Percentiles rank a stretch among this genome's conserved stretches.
These are phyloP conservation scores for Saccharomycopsis olivae DNA, from an alignment of 805 yeast genomes.

Conservation along the genomic window DNA sequence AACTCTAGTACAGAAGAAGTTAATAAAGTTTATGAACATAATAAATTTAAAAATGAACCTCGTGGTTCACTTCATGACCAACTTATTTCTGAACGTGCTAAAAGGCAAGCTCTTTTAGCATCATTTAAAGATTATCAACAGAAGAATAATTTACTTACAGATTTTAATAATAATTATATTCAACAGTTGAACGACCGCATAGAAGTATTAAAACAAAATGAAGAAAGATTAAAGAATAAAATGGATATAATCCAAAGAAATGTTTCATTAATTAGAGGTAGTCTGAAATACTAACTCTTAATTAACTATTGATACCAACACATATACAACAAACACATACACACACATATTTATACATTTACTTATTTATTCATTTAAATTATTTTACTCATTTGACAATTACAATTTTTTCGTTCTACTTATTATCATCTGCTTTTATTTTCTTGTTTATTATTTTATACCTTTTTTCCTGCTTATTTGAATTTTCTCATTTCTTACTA, in stretches of 20 bases:
- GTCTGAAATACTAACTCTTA: not conserved
- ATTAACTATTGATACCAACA: no score
- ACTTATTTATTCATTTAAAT: no score
- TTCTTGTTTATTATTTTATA: no score
- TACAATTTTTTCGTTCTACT: no score
- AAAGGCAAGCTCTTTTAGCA: slow-evolving; percentile 2
- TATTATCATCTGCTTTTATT: no score
- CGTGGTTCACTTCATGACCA: slow-evolving; percentile 1
- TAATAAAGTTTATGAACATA: slow-evolving; percentile 1
- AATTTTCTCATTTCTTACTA: no score
- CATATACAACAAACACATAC: no score
- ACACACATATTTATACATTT: no score
- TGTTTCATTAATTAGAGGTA: slow-evolving; percentile 8
- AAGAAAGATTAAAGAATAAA: slow-evolving; percentile 7
- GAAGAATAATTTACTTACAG: slow-evolving; percentile 8
- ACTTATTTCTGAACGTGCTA: slow-evolving; percentile 5
- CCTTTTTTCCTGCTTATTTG: no score
- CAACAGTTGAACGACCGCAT: slow-evolving; percentile 9
- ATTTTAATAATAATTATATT: slow-evolving; percentile 13
- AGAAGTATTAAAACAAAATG: slow-evolving; percentile 10
- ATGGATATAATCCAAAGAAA: slow-evolving; percentile 15
- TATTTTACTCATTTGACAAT: no score
- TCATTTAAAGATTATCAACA: slow-evolving; percentile 13
- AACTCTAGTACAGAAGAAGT: slow-evolving; percentile 16
- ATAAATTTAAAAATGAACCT: slow-evolving; percentile 4